A percentile compares a stretch with the other conserved stretches of the same genome.
These are phyloP conservation scores for Elongisporangium anandrum DNA, from an alignment of 352 stramenopile species.

Conservation along the genomic window DNA sequence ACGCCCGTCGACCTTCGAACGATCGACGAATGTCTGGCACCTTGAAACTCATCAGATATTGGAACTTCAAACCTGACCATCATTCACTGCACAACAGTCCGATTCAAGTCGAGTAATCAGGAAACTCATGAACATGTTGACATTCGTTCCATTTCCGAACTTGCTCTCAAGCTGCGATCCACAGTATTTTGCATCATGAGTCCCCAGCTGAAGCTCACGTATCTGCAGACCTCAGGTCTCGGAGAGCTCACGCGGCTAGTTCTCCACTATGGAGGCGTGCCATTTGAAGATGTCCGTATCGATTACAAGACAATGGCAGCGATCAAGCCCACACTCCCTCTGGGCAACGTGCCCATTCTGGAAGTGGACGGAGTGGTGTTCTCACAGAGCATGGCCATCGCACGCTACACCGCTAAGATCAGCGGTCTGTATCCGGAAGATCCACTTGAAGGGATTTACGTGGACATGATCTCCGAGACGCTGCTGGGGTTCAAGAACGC, in stretches of 20 bases:
- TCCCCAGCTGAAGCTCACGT: constrained; percentile 34
- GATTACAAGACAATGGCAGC: too few relatives aligned
- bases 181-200: too few relatives aligned
- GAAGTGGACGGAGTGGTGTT: constrained; percentile 43
- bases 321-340: constrained; percentile 36
- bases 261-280: constrained; percentile 32
- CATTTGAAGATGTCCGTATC: constrained; percentile 53
- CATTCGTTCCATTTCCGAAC: too few relatives aligned
- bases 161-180: too few relatives aligned
- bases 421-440: neutral
- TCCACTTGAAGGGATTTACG: constrained; percentile 3
- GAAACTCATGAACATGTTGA: too few relatives aligned
- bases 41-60: too few relatives aligned
- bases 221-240: constrained; percentile 39
- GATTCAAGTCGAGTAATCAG: too few relatives aligned
- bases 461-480: constrained; percentile 45
- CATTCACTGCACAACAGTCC: too few relatives aligned
- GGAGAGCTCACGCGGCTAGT: constrained; percentile 46
- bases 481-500: constrained; percentile 20
- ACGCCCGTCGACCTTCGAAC: too few relatives aligned
- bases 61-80: too few relatives aligned
- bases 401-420: constrained; percentile 39
- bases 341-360: constrained; percentile 48
- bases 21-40: too few relatives aligned
- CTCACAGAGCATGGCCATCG: constrained; percentile 53